A percentile compares a stretch with the other conserved stretches of the same genome.
phyloP scores from a whole-genome alignment of 345 rosid genomes.

The Syzygium aromaticum region DNA sequence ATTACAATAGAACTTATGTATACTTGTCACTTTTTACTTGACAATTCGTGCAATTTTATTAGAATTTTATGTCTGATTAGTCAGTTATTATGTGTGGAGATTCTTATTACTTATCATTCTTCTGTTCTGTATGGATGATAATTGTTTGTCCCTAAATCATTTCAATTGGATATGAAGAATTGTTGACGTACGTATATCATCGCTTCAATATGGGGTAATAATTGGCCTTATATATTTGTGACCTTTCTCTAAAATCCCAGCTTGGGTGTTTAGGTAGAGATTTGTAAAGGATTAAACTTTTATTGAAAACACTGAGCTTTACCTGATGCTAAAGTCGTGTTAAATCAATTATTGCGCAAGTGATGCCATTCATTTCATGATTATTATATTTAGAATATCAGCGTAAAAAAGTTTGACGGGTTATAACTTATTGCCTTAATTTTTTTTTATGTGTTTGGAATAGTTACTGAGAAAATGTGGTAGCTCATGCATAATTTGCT shows the following conservation, averaged over 20 bases:
- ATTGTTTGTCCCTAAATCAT: neutral
- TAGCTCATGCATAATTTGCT: neutral
- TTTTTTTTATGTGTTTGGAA: neutral
- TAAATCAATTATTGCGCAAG: neutral
- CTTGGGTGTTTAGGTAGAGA: neutral
- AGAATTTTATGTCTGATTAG: neutral
- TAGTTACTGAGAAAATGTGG: neutral
- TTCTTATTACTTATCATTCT: neutral
- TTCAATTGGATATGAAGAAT: neutral
- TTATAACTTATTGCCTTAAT: neutral
- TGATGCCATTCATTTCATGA: neutral
- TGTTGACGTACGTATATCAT: fast-evolving
- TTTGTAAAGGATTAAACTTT: neutral
- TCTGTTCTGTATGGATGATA: neutral
- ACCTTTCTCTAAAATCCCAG: neutral
- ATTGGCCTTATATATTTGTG: neutral
- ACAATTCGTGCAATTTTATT: neutral
- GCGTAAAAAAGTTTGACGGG: neutral
- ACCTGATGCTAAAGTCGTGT: neutral
- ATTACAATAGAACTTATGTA: neutral
- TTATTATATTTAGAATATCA: neutral
- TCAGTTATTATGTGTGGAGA: neutral
- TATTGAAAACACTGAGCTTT: neutral
- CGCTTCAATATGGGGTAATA: neutral
- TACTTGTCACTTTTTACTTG: neutral